A percentile compares a stretch with the other conserved stretches of the same genome.
These are phyloP conservation scores for Pseudopithomyces maydicus DNA, from an alignment of 2,329 filamentous ascomycete species.

Conservation along the genomic window DNA sequence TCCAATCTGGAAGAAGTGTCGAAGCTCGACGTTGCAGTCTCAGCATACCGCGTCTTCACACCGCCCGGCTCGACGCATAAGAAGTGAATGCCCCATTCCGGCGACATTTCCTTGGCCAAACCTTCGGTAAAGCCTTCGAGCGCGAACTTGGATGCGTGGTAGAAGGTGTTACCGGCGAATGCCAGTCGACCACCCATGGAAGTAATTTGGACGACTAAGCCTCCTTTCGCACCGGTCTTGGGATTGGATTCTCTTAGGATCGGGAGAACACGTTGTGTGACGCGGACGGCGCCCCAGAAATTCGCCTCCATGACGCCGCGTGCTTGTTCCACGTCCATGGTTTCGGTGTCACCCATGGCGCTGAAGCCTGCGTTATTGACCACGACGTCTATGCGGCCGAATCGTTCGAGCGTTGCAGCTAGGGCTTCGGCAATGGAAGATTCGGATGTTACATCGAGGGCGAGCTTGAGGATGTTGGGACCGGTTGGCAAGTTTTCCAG, in stretches of 20 bases:
- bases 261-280: slow-evolving; percentile 46
- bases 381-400: slow-evolving; percentile 64
- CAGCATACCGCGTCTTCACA: slow-evolving; percentile 47
- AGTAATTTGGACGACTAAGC: slow-evolving; percentile 15
- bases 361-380: slow-evolving; percentile 53
- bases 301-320: slow-evolving; percentile 50
- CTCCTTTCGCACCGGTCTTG: slow-evolving; percentile 19
- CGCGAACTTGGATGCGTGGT: slow-evolving; percentile 31
- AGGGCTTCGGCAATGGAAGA: slow-evolving; percentile 46
- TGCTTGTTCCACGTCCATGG: slow-evolving; percentile 38
- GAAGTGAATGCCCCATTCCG: slow-evolving; percentile 43
- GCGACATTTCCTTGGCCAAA: slow-evolving; percentile 50
- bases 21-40: slow-evolving; percentile 36
- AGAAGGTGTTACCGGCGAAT: slow-evolving; percentile 28
- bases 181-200: slow-evolving; percentile 23
- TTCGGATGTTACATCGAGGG: slow-evolving; percentile 54
- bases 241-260: slow-evolving; percentile 46
- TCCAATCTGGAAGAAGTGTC: slow-evolving; percentile 21
- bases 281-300: slow-evolving; percentile 51
- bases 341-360: slow-evolving; percentile 39
- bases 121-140: slow-evolving; percentile 53
- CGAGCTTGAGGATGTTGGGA: slow-evolving; percentile 52
- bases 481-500: slow-evolving; percentile 50
- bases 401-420: slow-evolving; percentile 66
- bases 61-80: slow-evolving; percentile 51